Evolutionary conservation across 768 basidiomycete species (phyloP), one percentile per base, ranked within the genome.

Genomic region (Calocera cornea): DNA sequence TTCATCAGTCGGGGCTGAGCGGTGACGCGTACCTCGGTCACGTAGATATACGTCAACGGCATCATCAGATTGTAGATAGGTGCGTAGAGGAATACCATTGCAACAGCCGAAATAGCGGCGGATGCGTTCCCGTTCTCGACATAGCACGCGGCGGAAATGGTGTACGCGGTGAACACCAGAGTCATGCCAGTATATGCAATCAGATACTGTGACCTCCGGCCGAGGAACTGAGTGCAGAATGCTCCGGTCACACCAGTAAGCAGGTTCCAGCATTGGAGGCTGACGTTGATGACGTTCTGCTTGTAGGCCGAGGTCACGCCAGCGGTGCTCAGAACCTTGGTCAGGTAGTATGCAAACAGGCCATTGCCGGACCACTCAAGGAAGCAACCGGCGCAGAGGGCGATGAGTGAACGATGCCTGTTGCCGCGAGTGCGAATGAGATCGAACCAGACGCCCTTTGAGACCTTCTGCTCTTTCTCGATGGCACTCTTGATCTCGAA

Each of bases 231-330:
- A 16, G 27, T 60, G 31, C 54, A 60, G 38, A 84, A 72, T 10
- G 84, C 84, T n/a, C 84, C 72, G 54, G 78, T 67, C 1, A 81
- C 83, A 33, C 80, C 83, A 67, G 84, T 85, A 41, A 84, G 66
- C 71, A 84, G 81, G 29, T 80, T 80, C 84, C 84, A 85, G 73
- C 79, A 80, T 3, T 82, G 82, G 65, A 79, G 76, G 14, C 79
- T 82, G 69, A 85, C 71, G 72, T 85, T 86, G 74, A 86, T 82
- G n/a, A 81, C 73, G 69, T 84, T 84, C 75, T 84, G 83, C 1
- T 79, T 79, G 12, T 75, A 77, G 72, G 83, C 82, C 66, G 79
- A 78, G 68, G 77, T 76, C 34, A 85, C 77, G 41, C 83, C 84
- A 47, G 84, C 29, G 31, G 34, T 12, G 50, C 65, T 60, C 54